phyloP scores from a whole-genome alignment of 257 asterid species.

The Thymus quinquecostatus region DNA sequence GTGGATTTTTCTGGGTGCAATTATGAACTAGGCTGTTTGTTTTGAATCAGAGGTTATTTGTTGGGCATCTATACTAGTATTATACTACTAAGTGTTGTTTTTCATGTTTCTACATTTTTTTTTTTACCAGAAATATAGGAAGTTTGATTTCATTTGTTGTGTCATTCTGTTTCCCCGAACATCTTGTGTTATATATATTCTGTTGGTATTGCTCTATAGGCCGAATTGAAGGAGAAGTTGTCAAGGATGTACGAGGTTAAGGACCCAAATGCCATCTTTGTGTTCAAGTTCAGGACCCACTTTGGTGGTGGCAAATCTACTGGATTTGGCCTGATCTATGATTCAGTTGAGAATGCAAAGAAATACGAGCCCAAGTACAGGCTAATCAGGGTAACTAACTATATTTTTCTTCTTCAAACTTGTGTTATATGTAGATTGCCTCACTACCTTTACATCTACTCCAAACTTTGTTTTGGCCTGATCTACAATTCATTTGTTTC shows the following conservation, averaged over 20 bases:
- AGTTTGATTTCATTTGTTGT: neutral
- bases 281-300: conserved; percentile 94
- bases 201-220: conserved; percentile 39
- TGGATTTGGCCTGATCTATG: conserved; percentile 89
- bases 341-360: conserved; percentile 88
- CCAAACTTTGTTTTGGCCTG: too few relatives aligned
- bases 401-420: neutral
- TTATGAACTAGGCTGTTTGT: neutral
- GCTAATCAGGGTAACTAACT: conserved; percentile 72
- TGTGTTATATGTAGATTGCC: neutral
- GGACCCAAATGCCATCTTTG: conserved; percentile 80
- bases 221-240: conserved; percentile 83
- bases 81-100: neutral
- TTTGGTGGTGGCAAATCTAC: conserved; percentile 99
- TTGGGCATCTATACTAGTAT: neutral
- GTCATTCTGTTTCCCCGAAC: neutral
- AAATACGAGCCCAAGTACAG: conserved; percentile 89
- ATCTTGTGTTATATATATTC: neutral
- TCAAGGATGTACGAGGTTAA: conserved; percentile 78
- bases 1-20: neutral
- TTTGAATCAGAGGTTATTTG: neutral
- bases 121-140: too few relatives aligned
- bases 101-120: neutral
- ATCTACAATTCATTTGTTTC: too few relatives aligned
- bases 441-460: too few relatives aligned